Evolutionary conservation across 192 early-diverging fungal genomes (phyloP), one percentile per base, ranked within the genome.

Genomic region (Podila verticillata): DNA sequence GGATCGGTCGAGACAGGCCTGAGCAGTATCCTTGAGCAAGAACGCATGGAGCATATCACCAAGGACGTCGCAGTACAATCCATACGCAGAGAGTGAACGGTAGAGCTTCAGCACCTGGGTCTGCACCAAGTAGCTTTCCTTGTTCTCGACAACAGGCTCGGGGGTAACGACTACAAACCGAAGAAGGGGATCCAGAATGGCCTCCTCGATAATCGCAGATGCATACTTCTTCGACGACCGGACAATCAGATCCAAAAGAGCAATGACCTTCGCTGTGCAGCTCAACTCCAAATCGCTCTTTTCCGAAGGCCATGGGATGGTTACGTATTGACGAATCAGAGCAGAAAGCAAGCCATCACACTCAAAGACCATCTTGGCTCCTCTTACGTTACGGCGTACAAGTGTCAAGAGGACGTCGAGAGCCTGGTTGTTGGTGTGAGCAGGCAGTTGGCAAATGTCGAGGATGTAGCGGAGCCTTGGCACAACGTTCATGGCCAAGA

Each of bases 401-500:
- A 92, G 67, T 9, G 83, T 74, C 10, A 84, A 62, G 19, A 91
- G 57, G n/a, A 90, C 87, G 29, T 74, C 61, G 10, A 92, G 22
- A 5, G 92, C 66, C 57, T 83, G 86, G 9, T 74, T 62, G 9
- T 84, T 82, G 2, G 85, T 72, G 31, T 51, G 56, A 0, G 65
- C 48, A 47, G 86, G 71, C 7, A 83, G 78, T 29, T 81, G 78
- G 7, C 72, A 63, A 9, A 73, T 70, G 1, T 82, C 81, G 19
- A 93, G 56, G 6, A 93, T 69, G 67, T 90, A 93, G 5, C 82
- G 72, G 20, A 92, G 54, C 29, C 91, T 84, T 26, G 83, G 74
- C 19, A 91, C 61, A 31, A 93, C 75, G 64, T 90, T 83, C 83
- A 91, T 92, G n/a, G 73, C 63, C 10, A 93, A 57, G n/a, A 93